A percentile compares a stretch with the other conserved stretches of the same genome.
Evolutionary conservation across 208 protist genomes (phyloP).

Genomic region (Naegleria fowleri): DNA sequence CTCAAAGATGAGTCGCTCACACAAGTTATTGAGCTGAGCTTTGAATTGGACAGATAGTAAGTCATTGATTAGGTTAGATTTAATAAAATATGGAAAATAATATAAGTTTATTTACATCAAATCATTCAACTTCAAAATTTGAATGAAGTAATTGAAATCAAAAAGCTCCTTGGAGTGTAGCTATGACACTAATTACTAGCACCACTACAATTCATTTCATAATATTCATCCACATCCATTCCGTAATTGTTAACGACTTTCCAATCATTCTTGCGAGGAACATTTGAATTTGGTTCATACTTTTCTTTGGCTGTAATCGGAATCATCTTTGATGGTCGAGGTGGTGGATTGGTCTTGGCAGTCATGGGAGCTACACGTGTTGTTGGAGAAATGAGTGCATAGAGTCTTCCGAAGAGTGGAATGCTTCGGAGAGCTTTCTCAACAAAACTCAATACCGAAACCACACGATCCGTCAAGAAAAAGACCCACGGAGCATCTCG

Average conservation of each 20-base stretch:
- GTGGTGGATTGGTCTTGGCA: not conserved
- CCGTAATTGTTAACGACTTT: not conserved
- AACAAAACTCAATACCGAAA: not conserved
- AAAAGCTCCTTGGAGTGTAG: too few species aligned
- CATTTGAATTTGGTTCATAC: not conserved
- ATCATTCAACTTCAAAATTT: too few species aligned
- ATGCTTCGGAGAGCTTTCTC: not conserved
- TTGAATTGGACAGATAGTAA: too few species aligned
- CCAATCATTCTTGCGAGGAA: not conserved
- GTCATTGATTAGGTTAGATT: too few species aligned
- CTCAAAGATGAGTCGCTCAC: too few species aligned
- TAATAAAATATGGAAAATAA: too few species aligned
- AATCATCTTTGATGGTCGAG: not conserved
- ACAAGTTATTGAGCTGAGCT: too few species aligned
- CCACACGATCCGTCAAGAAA: not conserved
- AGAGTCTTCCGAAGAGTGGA: not conserved
- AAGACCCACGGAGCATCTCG: not conserved
- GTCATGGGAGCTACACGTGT: not conserved
- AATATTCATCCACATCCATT: not conserved
- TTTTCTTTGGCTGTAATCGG: not conserved
- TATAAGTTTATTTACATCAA: too few species aligned
- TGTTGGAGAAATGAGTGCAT: not conserved
- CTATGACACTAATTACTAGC: too few species aligned
- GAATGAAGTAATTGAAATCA: too few species aligned
- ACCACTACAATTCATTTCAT: too few species aligned